Evolutionary conservation across 1,284 basidiomycete species (phyloP).

Genomic region (Ustilago sp.): DNA sequence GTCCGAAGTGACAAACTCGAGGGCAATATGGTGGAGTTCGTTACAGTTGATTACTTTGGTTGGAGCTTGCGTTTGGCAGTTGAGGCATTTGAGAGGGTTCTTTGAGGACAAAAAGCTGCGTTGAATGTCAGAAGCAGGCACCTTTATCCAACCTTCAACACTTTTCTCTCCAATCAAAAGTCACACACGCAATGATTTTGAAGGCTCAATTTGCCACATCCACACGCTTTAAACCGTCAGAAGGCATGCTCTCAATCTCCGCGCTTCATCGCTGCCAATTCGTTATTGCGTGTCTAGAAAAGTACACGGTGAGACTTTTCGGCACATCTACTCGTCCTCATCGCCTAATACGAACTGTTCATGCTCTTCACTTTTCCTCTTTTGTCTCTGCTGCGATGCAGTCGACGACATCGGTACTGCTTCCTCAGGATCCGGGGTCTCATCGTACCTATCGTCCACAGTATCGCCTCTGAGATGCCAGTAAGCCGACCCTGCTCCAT

Average conservation of each 20-base stretch:
- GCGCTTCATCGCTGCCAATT: background rate
- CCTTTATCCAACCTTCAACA: background rate
- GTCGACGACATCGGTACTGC: background rate
- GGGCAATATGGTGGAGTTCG: conserved; percentile 92
- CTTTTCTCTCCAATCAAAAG: background rate
- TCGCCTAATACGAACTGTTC: conserved; percentile 55
- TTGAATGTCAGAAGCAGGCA: conserved; percentile 21
- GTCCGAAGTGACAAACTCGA: conserved; percentile 86
- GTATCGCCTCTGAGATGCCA: conserved; percentile 19
- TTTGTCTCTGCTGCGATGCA: conserved; percentile 8
- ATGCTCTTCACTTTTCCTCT: conserved; percentile 14
- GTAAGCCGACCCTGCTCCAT: conserved; percentile 11
- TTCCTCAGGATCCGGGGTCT: conserved; percentile 5
- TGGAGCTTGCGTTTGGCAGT: conserved; percentile 89
- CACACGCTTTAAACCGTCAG: background rate
- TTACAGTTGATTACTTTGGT: conserved; percentile 87
- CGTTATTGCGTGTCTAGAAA: background rate
- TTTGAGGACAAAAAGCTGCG: conserved; percentile 68
- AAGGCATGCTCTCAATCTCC: background rate
- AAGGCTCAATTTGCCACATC: background rate
- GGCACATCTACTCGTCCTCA: conserved; percentile 18
- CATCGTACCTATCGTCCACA: conserved; percentile 8
- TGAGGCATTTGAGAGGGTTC: conserved; percentile 78
- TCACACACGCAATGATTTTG: too few relatives aligned
- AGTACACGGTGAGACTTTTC: background rate